Evolutionary conservation across 192 early-diverging fungal genomes (phyloP).

Genomic region (Linnemannia hyalina): DNA sequence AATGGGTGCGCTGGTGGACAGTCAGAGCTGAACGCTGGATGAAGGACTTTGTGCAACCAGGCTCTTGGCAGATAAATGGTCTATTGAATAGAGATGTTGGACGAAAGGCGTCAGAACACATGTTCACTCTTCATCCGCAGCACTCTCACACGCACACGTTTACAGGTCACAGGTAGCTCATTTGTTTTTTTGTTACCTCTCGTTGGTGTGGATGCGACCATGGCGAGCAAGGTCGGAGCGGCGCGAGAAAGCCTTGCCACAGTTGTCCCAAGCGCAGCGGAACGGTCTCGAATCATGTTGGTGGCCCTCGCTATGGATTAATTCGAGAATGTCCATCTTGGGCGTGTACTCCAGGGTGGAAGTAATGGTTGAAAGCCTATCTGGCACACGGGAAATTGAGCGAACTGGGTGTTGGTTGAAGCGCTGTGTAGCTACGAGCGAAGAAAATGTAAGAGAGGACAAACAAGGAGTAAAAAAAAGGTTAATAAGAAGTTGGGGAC

Average conservation of each 20-base stretch:
- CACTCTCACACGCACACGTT: not conserved
- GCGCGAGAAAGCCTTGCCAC: conserved; percentile 79
- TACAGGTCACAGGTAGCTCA: not conserved
- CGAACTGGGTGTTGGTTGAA: not conserved
- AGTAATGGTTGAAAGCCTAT: conserved; percentile 46
- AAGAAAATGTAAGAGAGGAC: not conserved
- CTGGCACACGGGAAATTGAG: conserved; percentile 4
- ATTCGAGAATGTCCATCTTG: conserved; percentile 71
- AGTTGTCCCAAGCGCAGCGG: conserved; percentile 70
- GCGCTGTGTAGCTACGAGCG: not conserved
- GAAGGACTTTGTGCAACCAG: conserved; percentile 83
- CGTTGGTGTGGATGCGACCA: conserved; percentile 84
- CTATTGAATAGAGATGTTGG: conserved; percentile 27
- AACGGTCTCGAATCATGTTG: conserved; percentile 63
- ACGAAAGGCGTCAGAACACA: conserved; percentile 12
- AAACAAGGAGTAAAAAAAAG: not conserved
- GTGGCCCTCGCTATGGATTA: conserved; percentile 61
- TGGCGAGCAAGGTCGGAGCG: conserved; percentile 83
- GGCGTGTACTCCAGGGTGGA: conserved; percentile 30
- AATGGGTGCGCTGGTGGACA: conserved; percentile 84
- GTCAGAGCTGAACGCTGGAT: conserved; percentile 87
- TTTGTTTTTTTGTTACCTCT: conserved; percentile 57
- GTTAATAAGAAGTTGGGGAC: not conserved
- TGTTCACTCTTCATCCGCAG: conserved; percentile 3
- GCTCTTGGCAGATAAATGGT: conserved; percentile 75